phyloP scores from a whole-genome alignment of 768 basidiomycete species.

The Hemileccinum rubropunctum region DNA sequence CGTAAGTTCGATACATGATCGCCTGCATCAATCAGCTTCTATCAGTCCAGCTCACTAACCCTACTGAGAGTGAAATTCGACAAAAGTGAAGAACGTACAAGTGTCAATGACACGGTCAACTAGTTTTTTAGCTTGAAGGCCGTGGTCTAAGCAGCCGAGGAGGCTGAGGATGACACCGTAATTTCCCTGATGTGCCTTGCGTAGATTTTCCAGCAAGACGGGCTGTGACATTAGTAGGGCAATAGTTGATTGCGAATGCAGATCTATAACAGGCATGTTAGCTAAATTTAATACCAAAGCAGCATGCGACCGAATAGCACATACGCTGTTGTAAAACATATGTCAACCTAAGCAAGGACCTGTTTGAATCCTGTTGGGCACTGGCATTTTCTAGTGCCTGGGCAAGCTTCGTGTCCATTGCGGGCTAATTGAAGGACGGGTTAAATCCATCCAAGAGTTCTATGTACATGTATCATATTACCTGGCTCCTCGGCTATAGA shows the following conservation, averaged over 20 bases:
- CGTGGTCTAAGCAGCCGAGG: conserved; percentile 89
- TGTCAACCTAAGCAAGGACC: conserved; percentile 72
- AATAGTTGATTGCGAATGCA: conserved; percentile 78
- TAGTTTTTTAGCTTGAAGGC: conserved; percentile 78
- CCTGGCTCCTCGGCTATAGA: conserved; percentile 29
- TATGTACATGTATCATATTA: conserved; percentile 9
- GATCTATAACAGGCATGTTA: conserved; percentile 40
- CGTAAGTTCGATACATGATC: conserved; percentile 91
- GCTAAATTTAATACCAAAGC: background rate
- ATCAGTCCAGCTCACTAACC: conserved; percentile 7
- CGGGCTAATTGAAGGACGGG: conserved; percentile 27
- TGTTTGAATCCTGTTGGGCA: conserved; percentile 76
- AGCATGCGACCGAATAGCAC: conserved; percentile 15
- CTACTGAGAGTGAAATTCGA: background rate
- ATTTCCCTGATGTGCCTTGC: conserved; percentile 89
- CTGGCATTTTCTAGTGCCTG: conserved; percentile 72
- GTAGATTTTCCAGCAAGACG: conserved; percentile 75
- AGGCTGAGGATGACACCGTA: conserved; percentile 90
- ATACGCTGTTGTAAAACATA: conserved; percentile 78
- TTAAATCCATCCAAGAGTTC: background rate
- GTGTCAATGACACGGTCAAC: conserved; percentile 90
- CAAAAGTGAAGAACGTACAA: conserved; percentile 32
- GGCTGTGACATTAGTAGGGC: conserved; percentile 81
- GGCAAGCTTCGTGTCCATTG: conserved; percentile 56
- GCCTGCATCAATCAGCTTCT: conserved; percentile 41